Evolutionary conservation across 1,284 basidiomycete species (phyloP), one percentile per base, ranked within the genome.

Genomic region (Bondarzewia mesenterica): DNA sequence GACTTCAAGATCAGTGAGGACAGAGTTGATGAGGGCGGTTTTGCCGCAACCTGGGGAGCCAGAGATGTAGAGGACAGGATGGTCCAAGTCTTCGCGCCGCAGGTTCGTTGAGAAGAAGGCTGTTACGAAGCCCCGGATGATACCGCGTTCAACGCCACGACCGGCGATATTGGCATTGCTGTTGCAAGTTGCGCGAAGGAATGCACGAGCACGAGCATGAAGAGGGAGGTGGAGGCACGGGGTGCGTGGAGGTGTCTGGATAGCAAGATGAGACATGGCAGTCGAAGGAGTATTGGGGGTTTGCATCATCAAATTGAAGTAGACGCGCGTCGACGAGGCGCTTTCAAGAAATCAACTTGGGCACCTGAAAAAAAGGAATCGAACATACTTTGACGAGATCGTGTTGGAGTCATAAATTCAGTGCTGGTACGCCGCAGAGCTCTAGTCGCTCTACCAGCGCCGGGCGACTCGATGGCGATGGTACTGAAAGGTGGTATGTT

Each of bases 11-110:
- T 57, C 55, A 5, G 56, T 64, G 22, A 90, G 60, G 42, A 88
- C 66, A 4, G 77, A 69, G 58, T 84, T 85, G 27, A 90, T 78
- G 7, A 90, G 69, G 0, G 87, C 88, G 1, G 88, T 90, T 67
- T 90, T 90, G 23, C 87, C 88, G 5, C 85, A 86, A 1, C 87
- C 88, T 14, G 88, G 87, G 1, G 84, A 73, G 25, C 87, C 87
- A 15, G 87, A 89, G 46, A 90, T 80, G 60, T 88, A 90, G 47
- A 90, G 69, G 25, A 74, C 52, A 8, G 55, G 55, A 20, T 46
- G 71, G 14, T 71, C 69, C 15, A 63, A 57, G 8, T 58, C 58
- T 20, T 60, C 55, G 20, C 61, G 60, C 38, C 59, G 57, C 15
- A 64, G 53, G 45, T 23, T 54, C 56, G 45, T 50, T 22, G 64